Percentiles rank a stretch among this genome's conserved stretches.
These are phyloP conservation scores for Zelopaecilomyces penicillatus DNA, from an alignment of 2,329 filamentous ascomycete species.

Conservation along the genomic window DNA sequence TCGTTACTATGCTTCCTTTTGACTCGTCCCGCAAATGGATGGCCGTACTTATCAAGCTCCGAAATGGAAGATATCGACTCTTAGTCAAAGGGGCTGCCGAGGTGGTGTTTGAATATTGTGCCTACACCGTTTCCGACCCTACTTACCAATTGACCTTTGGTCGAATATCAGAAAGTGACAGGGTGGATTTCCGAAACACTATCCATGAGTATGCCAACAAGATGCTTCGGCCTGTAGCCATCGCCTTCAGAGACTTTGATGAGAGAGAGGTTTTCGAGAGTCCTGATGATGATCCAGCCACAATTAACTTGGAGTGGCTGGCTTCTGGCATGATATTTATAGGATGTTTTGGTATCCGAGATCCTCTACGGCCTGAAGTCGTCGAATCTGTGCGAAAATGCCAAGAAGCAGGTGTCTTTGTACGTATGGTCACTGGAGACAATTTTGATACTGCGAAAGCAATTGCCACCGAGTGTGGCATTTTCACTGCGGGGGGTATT, in stretches of 20 bases:
- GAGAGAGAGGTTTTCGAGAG: constrained; percentile 57
- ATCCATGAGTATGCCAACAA: constrained; percentile 51
- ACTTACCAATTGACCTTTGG: constrained; percentile 20
- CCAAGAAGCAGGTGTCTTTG: constrained; percentile 55
- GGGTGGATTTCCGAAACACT: constrained; percentile 22
- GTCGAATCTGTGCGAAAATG: constrained; percentile 53
- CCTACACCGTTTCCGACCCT: constrained; percentile 36
- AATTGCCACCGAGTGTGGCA: constrained; percentile 34
- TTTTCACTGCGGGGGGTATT: constrained; percentile 53
- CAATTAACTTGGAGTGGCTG: constrained; percentile 29
- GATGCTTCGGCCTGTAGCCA: constrained; percentile 66
- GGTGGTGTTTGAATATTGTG: constrained; percentile 40
- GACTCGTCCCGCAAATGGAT: constrained; percentile 49
- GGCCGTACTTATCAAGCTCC: constrained; percentile 43
- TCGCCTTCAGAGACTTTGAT: constrained; percentile 66
- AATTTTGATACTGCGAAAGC: constrained; percentile 37
- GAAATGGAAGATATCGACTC: constrained; percentile 38
- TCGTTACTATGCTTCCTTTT: constrained; percentile 44
- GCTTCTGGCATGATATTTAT: constrained; percentile 40
- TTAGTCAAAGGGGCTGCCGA: constrained; percentile 52
- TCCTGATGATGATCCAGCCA: constrained; percentile 23
- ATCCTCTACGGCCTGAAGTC: constrained; percentile 56
- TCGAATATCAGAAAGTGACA: constrained; percentile 23
- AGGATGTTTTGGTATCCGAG: constrained; percentile 54
- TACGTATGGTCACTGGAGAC: constrained; percentile 54